A percentile compares a stretch with the other conserved stretches of the same genome.
phyloP scores from a whole-genome alignment of 768 basidiomycete species.

The Heimioporus sp. region DNA sequence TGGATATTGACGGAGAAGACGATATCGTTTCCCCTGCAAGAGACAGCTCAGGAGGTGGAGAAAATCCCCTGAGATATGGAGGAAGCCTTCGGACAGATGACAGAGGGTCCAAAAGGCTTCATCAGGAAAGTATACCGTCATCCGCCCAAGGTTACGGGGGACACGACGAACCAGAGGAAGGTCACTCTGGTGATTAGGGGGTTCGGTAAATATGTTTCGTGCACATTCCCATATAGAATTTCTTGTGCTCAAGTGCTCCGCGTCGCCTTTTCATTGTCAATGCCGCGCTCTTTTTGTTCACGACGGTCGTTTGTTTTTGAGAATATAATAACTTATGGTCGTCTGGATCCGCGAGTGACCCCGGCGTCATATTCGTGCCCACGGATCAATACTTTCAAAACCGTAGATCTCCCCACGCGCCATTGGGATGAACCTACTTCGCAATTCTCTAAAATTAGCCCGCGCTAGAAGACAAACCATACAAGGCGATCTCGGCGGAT shows the following conservation, averaged over 20 bases:
- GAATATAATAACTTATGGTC: conserved; percentile 18
- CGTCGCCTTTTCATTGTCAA: conserved; percentile 14
- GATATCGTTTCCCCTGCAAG: conserved; percentile 38
- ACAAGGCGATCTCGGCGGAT: conserved; percentile 21
- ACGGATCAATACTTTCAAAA: conserved; percentile 24
- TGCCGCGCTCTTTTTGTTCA: conserved; percentile 15
- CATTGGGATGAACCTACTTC: conserved; percentile 1
- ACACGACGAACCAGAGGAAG: conserved; percentile 33
- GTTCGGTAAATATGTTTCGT: conserved; percentile 19
- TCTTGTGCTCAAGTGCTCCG: conserved; percentile 32
- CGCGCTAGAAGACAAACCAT: conserved; percentile 11
- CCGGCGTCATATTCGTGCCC: conserved; percentile 11
- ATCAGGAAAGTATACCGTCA: conserved; percentile 40
- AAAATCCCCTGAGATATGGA: conserved; percentile 32
- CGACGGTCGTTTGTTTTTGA: conserved; percentile 16
- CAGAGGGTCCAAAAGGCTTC: conserved; percentile 59
- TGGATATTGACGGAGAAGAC: conserved; percentile 60
- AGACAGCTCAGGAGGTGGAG: conserved; percentile 28
- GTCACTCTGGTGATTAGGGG: conserved; percentile 32
- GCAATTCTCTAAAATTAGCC: conserved; percentile 24
- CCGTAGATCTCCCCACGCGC: conserved; percentile 27
- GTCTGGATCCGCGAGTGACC: background rate
- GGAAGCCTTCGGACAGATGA: conserved; percentile 43
- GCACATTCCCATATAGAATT: conserved; percentile 29
- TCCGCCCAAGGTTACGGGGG: conserved; percentile 25